Evolutionary conservation across 331 rosid genomes (phyloP), one percentile per base, ranked within the genome.

Genomic region (Quercus phellos): DNA sequence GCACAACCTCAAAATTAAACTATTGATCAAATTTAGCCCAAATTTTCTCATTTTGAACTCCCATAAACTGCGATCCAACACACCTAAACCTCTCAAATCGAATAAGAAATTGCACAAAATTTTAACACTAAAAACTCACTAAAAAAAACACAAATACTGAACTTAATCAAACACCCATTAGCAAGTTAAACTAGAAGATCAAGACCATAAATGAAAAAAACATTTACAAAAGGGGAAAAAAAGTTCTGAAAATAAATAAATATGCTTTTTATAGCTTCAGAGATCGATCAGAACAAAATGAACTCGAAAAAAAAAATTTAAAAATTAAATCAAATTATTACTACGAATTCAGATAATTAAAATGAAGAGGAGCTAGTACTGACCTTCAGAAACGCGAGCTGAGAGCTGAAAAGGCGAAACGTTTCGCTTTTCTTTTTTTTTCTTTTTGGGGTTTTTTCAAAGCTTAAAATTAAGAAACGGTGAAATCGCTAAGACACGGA

Each of bases 321-420:
- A 27, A 35, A 4, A 76, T 38, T 1, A 4, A 55, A 38, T 38
- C 46, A 38, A 59, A 22, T 6, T 29, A 61, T 51, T 38, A 60
- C 54, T 7, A 73, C 13, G 11, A 10, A 59, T 32, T 32, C 1
- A 51, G 73, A 24, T 50, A 4, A 21, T 3, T 14, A 14, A 70
- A 66, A 74, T 8, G 35, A 72, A 70, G 42, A 27, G n/a, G 78
- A 85, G 75, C 78, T 21, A 8, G 46, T 8, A 86, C 91, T 82
- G 78, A 88, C 97, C 88, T 66, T 77, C 46, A 71, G 87, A 81
- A 90, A 83, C 74, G 77, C 72, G 64, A 89, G 85, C 90, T 78
- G 78, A 5, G 6, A 82, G 12, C 46, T 38, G 46, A 38, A 38
- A 82, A 86, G 76, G 77, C 85, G 80, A 79, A 87, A 80, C 80